phyloP scores from a whole-genome alignment of 2,329 filamentous ascomycete genomes.

The Aspergillus quadrilineatus region DNA sequence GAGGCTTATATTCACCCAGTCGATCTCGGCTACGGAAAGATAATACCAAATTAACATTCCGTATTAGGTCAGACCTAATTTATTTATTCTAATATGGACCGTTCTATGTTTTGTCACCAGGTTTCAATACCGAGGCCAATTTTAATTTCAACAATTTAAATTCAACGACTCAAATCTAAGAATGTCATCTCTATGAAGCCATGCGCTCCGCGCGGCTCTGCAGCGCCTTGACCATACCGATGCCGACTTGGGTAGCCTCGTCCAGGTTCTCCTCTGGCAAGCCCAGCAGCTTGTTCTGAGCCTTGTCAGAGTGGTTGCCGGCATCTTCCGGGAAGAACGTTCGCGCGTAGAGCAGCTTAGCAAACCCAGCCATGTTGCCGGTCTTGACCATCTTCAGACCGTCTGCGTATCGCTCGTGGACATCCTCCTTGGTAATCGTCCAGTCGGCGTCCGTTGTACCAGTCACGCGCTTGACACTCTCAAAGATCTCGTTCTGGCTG shows the following conservation, averaged over 20 bases:
- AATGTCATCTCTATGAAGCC: constrained; percentile 19
- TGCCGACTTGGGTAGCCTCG: constrained; percentile 51
- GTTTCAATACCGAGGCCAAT: too few relatives aligned
- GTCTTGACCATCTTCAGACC: constrained; percentile 47
- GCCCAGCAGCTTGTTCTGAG: constrained; percentile 56
- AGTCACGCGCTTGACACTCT: constrained; percentile 59
- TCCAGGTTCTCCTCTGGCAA: constrained; percentile 61
- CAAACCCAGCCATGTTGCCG: constrained; percentile 49
- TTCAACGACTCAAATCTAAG: too few relatives aligned
- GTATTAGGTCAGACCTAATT: too few relatives aligned
- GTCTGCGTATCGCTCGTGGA: constrained; percentile 50
- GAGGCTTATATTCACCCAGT: too few relatives aligned
- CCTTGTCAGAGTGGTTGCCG: constrained; percentile 44
- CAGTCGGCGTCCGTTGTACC: constrained; percentile 61
- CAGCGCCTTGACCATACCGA: constrained; percentile 46
- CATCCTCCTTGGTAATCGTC: constrained; percentile 53
- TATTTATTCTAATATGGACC: too few relatives aligned
- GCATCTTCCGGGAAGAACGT: constrained; percentile 50
- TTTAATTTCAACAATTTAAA: too few relatives aligned
- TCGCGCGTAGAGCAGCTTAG: constrained; percentile 55
- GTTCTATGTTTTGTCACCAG: too few relatives aligned
- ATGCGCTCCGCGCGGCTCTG: constrained; percentile 29
- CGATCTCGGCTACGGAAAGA: too few relatives aligned
- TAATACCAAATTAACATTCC: too few relatives aligned
- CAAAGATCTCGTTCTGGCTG: constrained; percentile 65